Evolutionary conservation across 192 early-diverging fungal species (phyloP), one percentile per base, ranked within the genome.

Genomic region (Umbelopsis sp.): DNA sequence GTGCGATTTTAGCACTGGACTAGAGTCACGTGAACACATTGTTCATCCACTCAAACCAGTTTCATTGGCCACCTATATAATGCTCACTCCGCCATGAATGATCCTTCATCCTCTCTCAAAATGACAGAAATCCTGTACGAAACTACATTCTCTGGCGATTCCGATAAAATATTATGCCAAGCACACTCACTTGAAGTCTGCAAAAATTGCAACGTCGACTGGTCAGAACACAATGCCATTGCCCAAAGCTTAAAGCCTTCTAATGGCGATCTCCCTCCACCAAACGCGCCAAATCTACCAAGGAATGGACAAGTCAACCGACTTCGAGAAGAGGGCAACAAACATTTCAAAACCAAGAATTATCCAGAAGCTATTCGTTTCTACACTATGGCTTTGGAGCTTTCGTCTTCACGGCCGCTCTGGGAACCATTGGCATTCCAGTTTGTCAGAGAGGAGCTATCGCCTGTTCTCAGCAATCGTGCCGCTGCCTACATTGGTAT

Each of bases 341-440:
- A 91, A 65, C 66, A 84, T 71, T 94, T 95, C 86, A 93, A 92
- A 17, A 84, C 80, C 14, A 91, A 93, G 74, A 89, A 95, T 38
- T 94, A 91, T 74, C 82, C 83, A 26, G 90, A 93, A 72, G 96
- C 97, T 20, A 91, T 97, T 74, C 80, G 83, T 6, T 87, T 89
- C 50, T 99, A 99, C 83, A 89, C 92, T 25, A 89, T 94, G 74
- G 97, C 97, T 8, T 89, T 97, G 52, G 92, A 89, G 25, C 76
- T 95, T 32, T 89, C 91, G 1, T 87, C 85, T 69, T 86, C 89
- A 73, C 77, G 92, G 43, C 91, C 90, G 21, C 75, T 92, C 53
- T 93, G 92, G 92, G 92, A 93, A 59, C 87, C 92, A 5, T 80
- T 82, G 49, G 83, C 80, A n/a, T 78, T 86, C 8, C 82, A 87